Percentiles rank a stretch among this genome's conserved stretches.
Conservation (phyloP, 2,329 filamentous ascomycete species). For the Botryosphaeria agaves region DNA sequence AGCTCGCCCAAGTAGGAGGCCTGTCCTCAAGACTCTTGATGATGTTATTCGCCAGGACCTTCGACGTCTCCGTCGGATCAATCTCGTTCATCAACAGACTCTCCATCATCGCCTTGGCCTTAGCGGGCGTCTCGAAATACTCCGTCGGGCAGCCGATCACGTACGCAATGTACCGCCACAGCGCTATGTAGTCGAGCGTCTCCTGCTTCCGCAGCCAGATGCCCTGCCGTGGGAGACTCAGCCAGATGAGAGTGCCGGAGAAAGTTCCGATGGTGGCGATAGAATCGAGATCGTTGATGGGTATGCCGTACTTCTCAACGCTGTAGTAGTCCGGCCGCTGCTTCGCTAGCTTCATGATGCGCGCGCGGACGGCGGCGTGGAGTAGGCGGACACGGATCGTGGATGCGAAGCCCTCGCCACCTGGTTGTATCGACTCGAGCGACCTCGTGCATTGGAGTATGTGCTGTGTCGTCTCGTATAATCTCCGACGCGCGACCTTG, state of each 20-base stretch:
- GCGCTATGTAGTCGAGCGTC: conserved; percentile 49
- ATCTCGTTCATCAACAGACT: conserved; percentile 49
- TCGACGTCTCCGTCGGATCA: conserved; percentile 42
- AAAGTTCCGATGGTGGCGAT: conserved; percentile 58
- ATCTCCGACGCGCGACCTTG: conserved; percentile 45
- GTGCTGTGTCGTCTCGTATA: conserved; percentile 61
- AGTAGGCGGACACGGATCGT: conserved; percentile 52
- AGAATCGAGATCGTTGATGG: conserved; percentile 60
- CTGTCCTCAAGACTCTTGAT: conserved; percentile 48
- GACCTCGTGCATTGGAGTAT: conserved; percentile 53
- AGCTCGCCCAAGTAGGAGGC: conserved; percentile 47
- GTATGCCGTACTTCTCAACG: conserved; percentile 39
- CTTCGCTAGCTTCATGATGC: conserved; percentile 43
- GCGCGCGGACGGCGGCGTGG: conserved; percentile 48
- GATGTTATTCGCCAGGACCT: conserved; percentile 56
- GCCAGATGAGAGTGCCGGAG: conserved; percentile 47
- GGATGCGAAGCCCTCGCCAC: conserved; percentile 46
- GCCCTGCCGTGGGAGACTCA: conserved; percentile 55
- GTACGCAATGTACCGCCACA: conserved; percentile 61
- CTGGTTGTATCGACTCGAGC: conserved; percentile 47
- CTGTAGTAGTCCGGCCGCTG: conserved; percentile 45
- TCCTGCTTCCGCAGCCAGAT: conserved; percentile 46
- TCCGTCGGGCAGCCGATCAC: conserved; percentile 50
- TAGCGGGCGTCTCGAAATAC: conserved; percentile 36
- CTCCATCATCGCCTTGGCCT: conserved; percentile 49